Percentiles rank a stretch among this genome's conserved stretches.
phyloP scores from a whole-genome alignment of 2,329 filamentous ascomycete genomes.

The Aspergillus fumigatus region DNA sequence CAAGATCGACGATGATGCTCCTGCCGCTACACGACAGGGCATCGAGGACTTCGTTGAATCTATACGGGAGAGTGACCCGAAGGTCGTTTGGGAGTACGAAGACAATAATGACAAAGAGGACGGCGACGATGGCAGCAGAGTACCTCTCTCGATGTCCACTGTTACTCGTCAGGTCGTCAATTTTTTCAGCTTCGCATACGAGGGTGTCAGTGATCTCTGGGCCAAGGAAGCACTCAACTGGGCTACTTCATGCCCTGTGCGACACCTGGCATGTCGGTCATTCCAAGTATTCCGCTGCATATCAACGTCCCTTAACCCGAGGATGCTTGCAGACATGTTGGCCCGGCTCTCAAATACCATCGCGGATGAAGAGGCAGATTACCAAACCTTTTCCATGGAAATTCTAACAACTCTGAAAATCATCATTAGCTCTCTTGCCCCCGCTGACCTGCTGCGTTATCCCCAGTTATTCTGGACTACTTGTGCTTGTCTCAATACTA shows the following conservation, averaged over 20 bases:
- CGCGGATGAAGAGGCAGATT: conserved; percentile 88
- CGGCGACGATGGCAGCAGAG: conserved; percentile 70
- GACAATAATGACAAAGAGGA: conserved; percentile 76
- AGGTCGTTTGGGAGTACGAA: conserved; percentile 90
- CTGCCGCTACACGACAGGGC: conserved; percentile 62
- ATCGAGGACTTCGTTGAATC: conserved; percentile 87
- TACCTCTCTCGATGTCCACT: conserved; percentile 81
- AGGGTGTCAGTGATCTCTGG: conserved; percentile 86
- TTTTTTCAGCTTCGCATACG: conserved; percentile 79
- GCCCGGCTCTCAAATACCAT: conserved; percentile 93
- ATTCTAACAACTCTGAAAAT: conserved; percentile 91
- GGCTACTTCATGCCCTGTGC: conserved; percentile 94
- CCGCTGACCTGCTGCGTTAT: conserved; percentile 76
- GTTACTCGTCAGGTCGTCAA: conserved; percentile 77
- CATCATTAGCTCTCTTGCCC: conserved; percentile 78
- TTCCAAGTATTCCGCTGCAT: conserved; percentile 98
- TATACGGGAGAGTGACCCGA: conserved; percentile 76
- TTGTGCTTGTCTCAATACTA: conserved; percentile 91
- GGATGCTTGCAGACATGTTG: conserved; percentile 96
- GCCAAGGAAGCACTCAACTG: conserved; percentile 84
- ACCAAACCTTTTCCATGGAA: conserved; percentile 96
- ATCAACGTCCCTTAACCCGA: conserved; percentile 80
- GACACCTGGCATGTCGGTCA: conserved; percentile 90
- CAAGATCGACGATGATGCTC: conserved; percentile 65
- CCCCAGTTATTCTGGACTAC: conserved; percentile 98